A percentile compares a stretch with the other conserved stretches of the same genome.
Evolutionary conservation across 2,329 filamentous ascomycete genomes (phyloP).

Genomic region (Cytospora leucostoma): DNA sequence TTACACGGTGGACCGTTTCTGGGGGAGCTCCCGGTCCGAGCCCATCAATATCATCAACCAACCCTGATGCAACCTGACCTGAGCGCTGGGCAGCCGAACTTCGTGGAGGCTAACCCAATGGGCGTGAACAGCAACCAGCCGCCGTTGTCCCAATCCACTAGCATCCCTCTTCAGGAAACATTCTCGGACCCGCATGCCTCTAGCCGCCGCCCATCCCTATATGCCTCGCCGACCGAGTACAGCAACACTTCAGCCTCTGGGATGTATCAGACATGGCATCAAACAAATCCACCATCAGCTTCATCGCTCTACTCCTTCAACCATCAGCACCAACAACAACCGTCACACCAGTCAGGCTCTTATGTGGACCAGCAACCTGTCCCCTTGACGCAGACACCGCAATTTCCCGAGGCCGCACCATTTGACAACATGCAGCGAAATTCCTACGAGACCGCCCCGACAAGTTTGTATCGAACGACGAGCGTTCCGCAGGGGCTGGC

Average conservation of each 20-base stretch:
- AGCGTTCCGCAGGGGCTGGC: slow-evolving; percentile 29
- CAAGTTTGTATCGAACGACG: slow-evolving; percentile 33
- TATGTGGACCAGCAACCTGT: slow-evolving; percentile 37
- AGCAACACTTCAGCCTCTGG: slow-evolving; percentile 40
- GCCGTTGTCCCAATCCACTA: slow-evolving; percentile 39
- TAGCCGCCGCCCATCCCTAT: slow-evolving; percentile 50
- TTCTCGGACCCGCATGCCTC: slow-evolving; percentile 48
- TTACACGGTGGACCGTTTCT: slow-evolving; percentile 42
- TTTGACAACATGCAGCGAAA: slow-evolving; percentile 37
- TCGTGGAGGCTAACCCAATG: slow-evolving; percentile 42
- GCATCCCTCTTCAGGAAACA: slow-evolving; percentile 48
- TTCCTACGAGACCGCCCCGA: slow-evolving; percentile 33
- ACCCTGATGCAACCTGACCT: slow-evolving; percentile 48
- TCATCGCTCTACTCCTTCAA: slow-evolving; percentile 50
- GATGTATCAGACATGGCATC: slow-evolving; percentile 50
- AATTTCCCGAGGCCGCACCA: slow-evolving; percentile 32
- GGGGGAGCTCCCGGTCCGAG: slow-evolving; percentile 47
- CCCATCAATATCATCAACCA: slow-evolving; percentile 39
- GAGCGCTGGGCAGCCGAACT: slow-evolving; percentile 43
- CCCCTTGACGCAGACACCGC: slow-evolving; percentile 32
- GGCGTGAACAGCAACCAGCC: slow-evolving; percentile 37
- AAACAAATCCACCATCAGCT: slow-evolving; percentile 44
- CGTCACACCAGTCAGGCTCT: slow-evolving; percentile 27
- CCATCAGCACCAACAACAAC: slow-evolving; percentile 39
- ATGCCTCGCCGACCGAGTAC: slow-evolving; percentile 48